Percentiles rank a stretch among this genome's conserved stretches.
Conservation (phyloP, 257 asterid genomes). For the Solanum pinnatisectum region DNA sequence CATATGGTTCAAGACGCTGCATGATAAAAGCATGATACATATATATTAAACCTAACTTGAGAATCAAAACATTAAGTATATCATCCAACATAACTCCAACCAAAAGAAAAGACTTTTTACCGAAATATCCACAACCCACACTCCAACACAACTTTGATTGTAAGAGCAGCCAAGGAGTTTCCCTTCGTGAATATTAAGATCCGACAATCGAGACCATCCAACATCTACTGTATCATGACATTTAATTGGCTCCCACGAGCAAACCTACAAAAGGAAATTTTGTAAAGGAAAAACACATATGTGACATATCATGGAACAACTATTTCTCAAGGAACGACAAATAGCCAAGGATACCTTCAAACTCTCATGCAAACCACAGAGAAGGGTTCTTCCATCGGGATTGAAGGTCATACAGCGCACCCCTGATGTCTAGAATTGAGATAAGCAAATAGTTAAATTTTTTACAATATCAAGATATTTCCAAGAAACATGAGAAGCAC, state of each 20-base stretch:
- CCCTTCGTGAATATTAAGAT: conserved; percentile 97
- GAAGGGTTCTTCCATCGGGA: conserved; percentile 97
- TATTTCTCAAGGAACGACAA: not conserved
- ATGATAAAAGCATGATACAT: conserved; percentile 14
- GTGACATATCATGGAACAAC: not conserved
- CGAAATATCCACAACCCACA: conserved; percentile 98
- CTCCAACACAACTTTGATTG: conserved; percentile 99
- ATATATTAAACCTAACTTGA: conserved; percentile 11
- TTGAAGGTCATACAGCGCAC: conserved; percentile 96
- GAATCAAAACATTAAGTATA: conserved; percentile 4
- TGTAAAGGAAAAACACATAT: not conserved
- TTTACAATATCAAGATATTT: conserved; percentile 2
- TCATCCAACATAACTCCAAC: conserved; percentile 5
- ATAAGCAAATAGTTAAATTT: conserved; percentile 11
- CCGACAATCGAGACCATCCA: conserved; percentile 97
- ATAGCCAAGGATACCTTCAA: conserved; percentile 53
- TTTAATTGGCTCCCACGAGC: conserved; percentile 98
- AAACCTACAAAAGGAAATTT: conserved; percentile 35
- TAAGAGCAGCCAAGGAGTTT: conserved; percentile 98
- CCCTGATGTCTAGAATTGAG: conserved; percentile 66
- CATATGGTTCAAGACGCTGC: conserved; percentile 94
- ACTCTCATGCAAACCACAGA: conserved; percentile 94
- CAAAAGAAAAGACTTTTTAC: conserved; percentile 25
- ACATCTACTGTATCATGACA: conserved; percentile 91
- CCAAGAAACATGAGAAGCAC: not conserved